These are phyloP conservation scores for Bruguiera sexangula DNA, from an alignment of 345 rosid species.

Conservation along the genomic window DNA sequence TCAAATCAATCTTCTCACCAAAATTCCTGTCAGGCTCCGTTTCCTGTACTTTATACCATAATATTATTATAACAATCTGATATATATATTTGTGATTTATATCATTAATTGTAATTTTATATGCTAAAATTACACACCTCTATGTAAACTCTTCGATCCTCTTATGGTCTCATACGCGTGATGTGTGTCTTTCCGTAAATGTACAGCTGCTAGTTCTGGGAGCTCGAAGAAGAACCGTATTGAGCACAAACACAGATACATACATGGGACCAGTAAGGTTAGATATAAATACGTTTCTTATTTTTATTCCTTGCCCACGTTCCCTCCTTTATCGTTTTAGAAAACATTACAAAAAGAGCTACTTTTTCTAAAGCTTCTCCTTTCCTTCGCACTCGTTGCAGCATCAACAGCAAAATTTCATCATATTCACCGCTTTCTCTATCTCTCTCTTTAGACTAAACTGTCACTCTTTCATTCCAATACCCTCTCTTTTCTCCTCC, in stretches of 20 bases:
- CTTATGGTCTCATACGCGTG: not conserved
- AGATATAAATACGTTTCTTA: not conserved
- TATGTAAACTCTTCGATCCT: not conserved
- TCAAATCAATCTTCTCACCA: conserved; percentile 20
- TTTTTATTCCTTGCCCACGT: conserved; percentile 45
- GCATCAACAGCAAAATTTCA: conserved; percentile 36
- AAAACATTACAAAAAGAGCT: conserved; percentile 19
- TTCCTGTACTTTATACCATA: too few relatives aligned
- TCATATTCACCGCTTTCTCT: conserved; percentile 41
- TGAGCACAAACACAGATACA: conserved; percentile 19
- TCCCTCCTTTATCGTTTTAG: conserved; percentile 27
- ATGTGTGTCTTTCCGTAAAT: not conserved
- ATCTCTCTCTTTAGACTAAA: conserved; percentile 11
- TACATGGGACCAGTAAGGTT: not conserved
- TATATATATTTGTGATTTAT: too few relatives aligned
- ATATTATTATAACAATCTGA: too few relatives aligned
- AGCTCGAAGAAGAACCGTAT: not conserved
- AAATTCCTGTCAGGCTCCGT: too few relatives aligned
- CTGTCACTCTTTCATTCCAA: not conserved
- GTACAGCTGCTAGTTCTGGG: not conserved
- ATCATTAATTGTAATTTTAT: too few relatives aligned
- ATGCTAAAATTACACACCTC: too few relatives aligned
- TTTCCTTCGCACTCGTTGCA: conserved; percentile 26
- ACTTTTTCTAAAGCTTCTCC: conserved; percentile 39
- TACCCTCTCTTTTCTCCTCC: conserved; percentile 19